A percentile compares a stretch with the other conserved stretches of the same genome.
phyloP scores from a whole-genome alignment of 2,329 filamentous ascomycete species.

The Pseudocercospora macadamiae region DNA sequence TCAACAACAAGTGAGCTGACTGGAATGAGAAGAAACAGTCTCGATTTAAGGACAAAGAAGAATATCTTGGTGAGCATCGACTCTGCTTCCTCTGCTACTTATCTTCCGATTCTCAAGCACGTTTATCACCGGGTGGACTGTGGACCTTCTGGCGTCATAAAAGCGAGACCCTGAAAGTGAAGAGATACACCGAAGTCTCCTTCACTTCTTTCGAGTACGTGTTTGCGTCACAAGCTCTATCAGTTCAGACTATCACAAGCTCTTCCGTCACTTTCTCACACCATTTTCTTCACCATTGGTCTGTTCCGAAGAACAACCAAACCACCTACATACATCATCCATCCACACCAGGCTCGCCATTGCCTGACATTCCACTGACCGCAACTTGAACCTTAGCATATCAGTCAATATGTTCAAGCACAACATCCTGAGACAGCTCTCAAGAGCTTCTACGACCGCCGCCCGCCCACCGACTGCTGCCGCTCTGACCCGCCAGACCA shows the following conservation, averaged over 20 bases:
- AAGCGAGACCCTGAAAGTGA: background rate
- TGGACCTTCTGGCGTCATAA: slow-evolving; percentile 3
- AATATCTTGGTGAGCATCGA: background rate
- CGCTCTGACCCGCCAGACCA: slow-evolving; percentile 26
- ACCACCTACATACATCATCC: background rate
- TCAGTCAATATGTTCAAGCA: slow-evolving; percentile 36
- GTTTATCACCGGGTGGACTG: background rate
- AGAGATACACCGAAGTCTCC: background rate
- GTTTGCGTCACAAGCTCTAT: background rate
- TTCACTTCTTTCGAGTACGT: background rate
- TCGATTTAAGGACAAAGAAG: no score
- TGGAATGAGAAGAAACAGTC: no score
- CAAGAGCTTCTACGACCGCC: slow-evolving; percentile 36
- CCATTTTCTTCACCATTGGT: background rate
- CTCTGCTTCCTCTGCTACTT: background rate
- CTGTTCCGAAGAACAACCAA: background rate
- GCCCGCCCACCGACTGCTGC: slow-evolving; percentile 29
- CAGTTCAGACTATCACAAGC: background rate
- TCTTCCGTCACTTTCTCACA: background rate
- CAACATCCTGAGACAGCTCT: slow-evolving; percentile 38
- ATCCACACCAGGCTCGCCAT: background rate
- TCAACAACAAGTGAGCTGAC: slow-evolving; percentile 1
- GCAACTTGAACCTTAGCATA: background rate
- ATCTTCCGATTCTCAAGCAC: background rate
- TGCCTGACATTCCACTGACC: background rate